Evolutionary conservation across 139 green algal species (phyloP), one percentile per base, ranked within the genome.

Genomic region (Chlamydomonas sphaeroides): DNA sequence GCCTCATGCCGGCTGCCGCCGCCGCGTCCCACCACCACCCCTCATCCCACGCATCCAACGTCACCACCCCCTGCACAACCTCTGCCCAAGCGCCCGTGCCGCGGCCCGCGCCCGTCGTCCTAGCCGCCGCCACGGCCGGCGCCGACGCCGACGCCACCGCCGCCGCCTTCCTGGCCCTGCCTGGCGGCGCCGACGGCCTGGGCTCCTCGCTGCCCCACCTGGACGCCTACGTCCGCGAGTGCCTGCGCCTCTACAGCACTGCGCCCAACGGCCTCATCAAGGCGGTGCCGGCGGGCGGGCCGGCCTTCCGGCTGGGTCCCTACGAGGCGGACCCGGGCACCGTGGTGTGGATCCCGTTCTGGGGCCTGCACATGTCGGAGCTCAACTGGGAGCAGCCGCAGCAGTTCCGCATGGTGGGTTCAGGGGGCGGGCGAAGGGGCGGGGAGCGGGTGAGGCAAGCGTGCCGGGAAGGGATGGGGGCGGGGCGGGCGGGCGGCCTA

Each of bases 191-290:
- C 35, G 70, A 49, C 7, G 33, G 30, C 14, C 33, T 78, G 30
- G 18, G 41, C 4, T 49, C 70, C 23, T n/a, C n/a, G n/a, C 70
- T 80, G 72, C 56, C 72, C 32, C 49, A 42, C 36, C 56, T 80
- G 28, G 72, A 80, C n/a, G 56, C 72, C 5, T 80, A n/a, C 38
- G 11, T 69, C 7, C 56, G 72, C 5, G 72, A 80, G 72, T 49
- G 72, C 57, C 38, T 80, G 28, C 72, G 72, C 23, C 36, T 80
- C 25, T 68, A 69, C 72, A 45, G 28, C 72, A 57, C 51, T 5
- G 56, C 72, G 57, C 72, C 72, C 30, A 80, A 80, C 57, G 72
- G 72, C 28, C 15, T 61, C 2, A 8, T 78, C 33, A 78, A 66
- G 35, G 45, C 45, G 45, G 45, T 53, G 45, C 45, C 45, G 11